Evolutionary conservation across 169 alveolate species (phyloP), one percentile per base, ranked within the genome.

Genomic region (Amoebophrya sp.): DNA sequence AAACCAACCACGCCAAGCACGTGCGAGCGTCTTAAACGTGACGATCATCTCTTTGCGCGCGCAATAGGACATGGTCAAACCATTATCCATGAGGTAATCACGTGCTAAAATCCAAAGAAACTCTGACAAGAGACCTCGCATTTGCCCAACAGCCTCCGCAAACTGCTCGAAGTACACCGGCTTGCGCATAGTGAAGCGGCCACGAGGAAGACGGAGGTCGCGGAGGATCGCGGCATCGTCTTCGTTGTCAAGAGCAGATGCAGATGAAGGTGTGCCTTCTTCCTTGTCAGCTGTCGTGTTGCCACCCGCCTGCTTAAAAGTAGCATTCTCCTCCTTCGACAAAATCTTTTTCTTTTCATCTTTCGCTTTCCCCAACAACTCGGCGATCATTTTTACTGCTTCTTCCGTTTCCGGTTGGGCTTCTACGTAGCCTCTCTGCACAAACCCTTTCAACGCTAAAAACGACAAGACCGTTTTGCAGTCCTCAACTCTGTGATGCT

Each of bases 31-130:
- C 83, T 65, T 65, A 36, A 65, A 65, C 33, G 83, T 65, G 36
- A 65, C 83, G 83, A 65, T 65, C 83, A 65, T 65, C 83, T 65
- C 83, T 36, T 65, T 65, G 83, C 83, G 83, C 26, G 83, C 83
- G 26, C 83, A 65, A 36, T 65, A 65, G 83, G 33, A 6, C 83
- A 65, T 65, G 83, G 83, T 12, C 12, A 65, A 18, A 1, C 83
- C 83, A 36, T 65, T 65, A 36, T 65, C 83, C 83, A 65, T 65
- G 36, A 65, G 0, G 33, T 65, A 65, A 36, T 65, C 83, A 10
- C 83, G 83, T 29, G 83, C 83, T 6, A 65, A 36, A 10, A 65
- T 6, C 83, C 83, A 65, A 29, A 65, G 83, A 18, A 65, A 65
- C 83, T 65, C 83, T 29, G 83, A 65, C 36, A 65, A 36, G 2